Evolutionary conservation across 306 rosid species (phyloP).

Genomic region (Rosa chinensis): DNA sequence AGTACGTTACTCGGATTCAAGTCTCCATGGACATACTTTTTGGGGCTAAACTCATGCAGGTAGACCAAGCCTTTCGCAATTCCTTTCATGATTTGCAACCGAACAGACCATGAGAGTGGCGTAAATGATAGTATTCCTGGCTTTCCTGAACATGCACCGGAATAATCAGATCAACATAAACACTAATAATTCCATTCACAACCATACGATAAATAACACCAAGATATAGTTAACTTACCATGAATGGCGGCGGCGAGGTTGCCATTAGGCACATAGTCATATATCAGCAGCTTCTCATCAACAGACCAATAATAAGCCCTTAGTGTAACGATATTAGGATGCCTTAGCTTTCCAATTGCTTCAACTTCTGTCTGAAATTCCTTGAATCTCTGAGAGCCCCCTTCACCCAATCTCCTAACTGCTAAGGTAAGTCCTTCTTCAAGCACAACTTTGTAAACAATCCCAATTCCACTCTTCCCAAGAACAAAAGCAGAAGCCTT

Average conservation of each 20-base stretch:
- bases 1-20: slow-evolving; percentile 80
- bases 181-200: slow-evolving; percentile 1
- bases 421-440: slow-evolving; percentile 90
- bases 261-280: slow-evolving; percentile 87
- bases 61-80: slow-evolving; percentile 79
- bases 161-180: slow-evolving; percentile 31
- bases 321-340: slow-evolving; percentile 78
- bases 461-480: slow-evolving; percentile 94
- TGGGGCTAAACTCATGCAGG: slow-evolving; percentile 93
- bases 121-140: slow-evolving; percentile 57
- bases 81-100: slow-evolving; percentile 80
- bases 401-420: slow-evolving; percentile 95
- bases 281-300: slow-evolving; percentile 95
- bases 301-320: slow-evolving; percentile 98
- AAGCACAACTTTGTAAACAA: slow-evolving; percentile 95
- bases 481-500: slow-evolving; percentile 98
- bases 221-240: slow-evolving; percentile 41
- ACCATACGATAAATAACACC: not conserved
- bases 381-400: slow-evolving; percentile 96
- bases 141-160: slow-evolving; percentile 53
- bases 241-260: slow-evolving; percentile 87
- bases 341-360: slow-evolving; percentile 92
- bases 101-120: slow-evolving; percentile 63
- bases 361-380: slow-evolving; percentile 98
- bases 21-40: slow-evolving; percentile 94